A percentile compares a stretch with the other conserved stretches of the same genome.
phyloP scores from a whole-genome alignment of 441 rosid genomes.

The Syzygium malaccense region DNA sequence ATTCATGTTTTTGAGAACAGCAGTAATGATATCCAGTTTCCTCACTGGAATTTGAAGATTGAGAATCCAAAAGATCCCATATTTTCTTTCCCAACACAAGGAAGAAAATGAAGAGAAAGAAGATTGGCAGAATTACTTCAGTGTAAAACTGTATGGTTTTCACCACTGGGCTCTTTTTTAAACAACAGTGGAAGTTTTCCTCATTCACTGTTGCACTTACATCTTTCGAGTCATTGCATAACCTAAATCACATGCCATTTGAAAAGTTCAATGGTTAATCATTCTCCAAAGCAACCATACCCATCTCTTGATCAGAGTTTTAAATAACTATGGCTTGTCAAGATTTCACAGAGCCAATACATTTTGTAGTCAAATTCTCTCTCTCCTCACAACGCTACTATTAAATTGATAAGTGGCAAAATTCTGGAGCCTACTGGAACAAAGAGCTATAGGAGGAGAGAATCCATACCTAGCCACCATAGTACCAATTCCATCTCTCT shows the following conservation, averaged over 20 bases:
- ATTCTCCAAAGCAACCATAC: not conserved
- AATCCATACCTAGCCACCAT: conserved; percentile 90
- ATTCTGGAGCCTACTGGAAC: not conserved
- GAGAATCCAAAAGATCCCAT: not conserved
- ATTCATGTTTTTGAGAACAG: not conserved
- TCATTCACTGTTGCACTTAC: not conserved
- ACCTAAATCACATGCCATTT: not conserved
- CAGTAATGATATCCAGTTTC: not conserved
- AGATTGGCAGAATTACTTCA: not conserved
- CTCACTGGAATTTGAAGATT: not conserved
- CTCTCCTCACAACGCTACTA: not conserved
- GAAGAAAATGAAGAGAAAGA: not conserved
- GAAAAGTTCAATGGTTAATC: not conserved
- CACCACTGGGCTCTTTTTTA: not conserved
- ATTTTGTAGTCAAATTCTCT: not conserved
- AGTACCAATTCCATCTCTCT: conserved; percentile 98
- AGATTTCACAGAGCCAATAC: not conserved
- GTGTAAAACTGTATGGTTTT: not conserved
- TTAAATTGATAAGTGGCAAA: not conserved
- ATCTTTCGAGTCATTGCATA: not conserved
- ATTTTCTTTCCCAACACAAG: not conserved
- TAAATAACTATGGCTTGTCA: not conserved
- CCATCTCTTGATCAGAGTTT: not conserved
- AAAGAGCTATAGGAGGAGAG: not conserved
- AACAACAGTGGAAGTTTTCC: not conserved